These are phyloP conservation scores for Xylariaceae sp. DNA, from an alignment of 2,329 filamentous ascomycete species.

Conservation along the genomic window DNA sequence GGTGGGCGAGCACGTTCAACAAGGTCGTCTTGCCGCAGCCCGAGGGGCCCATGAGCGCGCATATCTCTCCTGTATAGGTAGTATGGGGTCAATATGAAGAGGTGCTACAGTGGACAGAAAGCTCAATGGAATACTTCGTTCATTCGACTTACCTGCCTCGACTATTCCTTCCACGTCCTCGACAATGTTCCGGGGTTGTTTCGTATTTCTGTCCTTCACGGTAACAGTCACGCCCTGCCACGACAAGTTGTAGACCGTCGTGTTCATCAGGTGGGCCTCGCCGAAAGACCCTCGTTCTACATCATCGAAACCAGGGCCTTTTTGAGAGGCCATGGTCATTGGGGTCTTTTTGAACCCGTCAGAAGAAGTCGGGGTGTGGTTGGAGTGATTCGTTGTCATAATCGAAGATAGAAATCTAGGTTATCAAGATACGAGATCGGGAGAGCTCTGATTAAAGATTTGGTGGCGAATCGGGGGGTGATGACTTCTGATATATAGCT, in stretches of 20 bases:
- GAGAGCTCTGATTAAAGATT: too few relatives aligned
- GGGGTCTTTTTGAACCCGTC: neutral
- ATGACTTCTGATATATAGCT: too few relatives aligned
- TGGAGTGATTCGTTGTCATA: too few relatives aligned
- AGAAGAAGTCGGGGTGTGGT: too few relatives aligned
- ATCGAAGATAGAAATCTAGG: neutral
- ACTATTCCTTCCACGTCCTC: constrained; percentile 59
- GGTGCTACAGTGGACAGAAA: too few relatives aligned
- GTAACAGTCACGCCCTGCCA: constrained; percentile 66
- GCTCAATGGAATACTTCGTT: too few relatives aligned
- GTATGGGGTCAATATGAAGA: too few relatives aligned
- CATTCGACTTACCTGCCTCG: constrained; percentile 48
- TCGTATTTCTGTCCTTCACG: constrained; percentile 67
- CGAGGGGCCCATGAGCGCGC: constrained; percentile 77
- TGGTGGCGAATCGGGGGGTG: too few relatives aligned
- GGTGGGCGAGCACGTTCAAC: constrained; percentile 71
- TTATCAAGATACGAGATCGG: too few relatives aligned
- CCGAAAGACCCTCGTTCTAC: constrained; percentile 26
- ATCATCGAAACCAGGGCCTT: neutral
- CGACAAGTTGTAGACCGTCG: constrained; percentile 57
- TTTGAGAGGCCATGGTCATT: neutral
- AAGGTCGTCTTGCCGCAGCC: constrained; percentile 78
- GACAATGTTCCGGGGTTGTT: constrained; percentile 59
- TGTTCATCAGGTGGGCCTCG: constrained; percentile 56
- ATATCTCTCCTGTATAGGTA: constrained; percentile 61